A percentile compares a stretch with the other conserved stretches of the same genome.
Evolutionary conservation across 2,329 filamentous ascomycete species (phyloP).

Genomic region (Ophiocordyceps polyrhachis-furcata): DNA sequence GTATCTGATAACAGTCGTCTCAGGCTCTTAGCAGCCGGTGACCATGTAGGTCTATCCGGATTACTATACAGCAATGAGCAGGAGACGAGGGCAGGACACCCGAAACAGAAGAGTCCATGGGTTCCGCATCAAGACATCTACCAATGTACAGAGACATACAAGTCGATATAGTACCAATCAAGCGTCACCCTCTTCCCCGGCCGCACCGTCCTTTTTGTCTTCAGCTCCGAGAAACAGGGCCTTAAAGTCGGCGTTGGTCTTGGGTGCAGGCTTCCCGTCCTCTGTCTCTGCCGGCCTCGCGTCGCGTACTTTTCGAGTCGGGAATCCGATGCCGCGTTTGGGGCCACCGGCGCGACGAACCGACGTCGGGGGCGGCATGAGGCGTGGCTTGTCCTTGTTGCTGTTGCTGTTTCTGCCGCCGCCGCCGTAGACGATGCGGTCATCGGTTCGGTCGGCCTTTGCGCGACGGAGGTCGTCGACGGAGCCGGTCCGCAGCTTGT

Average conservation of each 20-base stretch:
- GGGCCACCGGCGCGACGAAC: constrained; percentile 19
- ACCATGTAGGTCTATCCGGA: no score
- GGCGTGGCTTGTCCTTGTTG: constrained; percentile 5
- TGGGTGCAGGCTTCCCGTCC: constrained; percentile 15
- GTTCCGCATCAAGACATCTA: not conserved
- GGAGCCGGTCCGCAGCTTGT: constrained; percentile 34
- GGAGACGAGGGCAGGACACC: not conserved
- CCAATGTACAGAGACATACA: not conserved
- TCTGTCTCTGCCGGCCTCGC: constrained; percentile 9
- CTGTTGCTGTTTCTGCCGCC: constrained; percentile 1
- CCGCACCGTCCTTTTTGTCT: constrained; percentile 2
- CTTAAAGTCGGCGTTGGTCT: constrained; percentile 40
- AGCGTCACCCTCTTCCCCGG: constrained; percentile 1
- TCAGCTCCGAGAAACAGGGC: constrained; percentile 23
- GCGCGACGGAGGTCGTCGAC: constrained; percentile 34
- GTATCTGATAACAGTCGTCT: no score
- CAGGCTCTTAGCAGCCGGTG: no score
- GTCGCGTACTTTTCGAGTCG: constrained; percentile 3
- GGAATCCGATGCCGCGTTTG: constrained; percentile 26
- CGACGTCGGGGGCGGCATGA: constrained; percentile 25
- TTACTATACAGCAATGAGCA: no score
- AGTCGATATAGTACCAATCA: not conserved
- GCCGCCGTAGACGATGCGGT: constrained; percentile 13
- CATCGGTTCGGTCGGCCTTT: constrained; percentile 21
- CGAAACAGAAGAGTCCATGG: not conserved